Evolutionary conservation across 192 early-diverging fungal species (phyloP).

Genomic region (Spizellomyces sp.): DNA sequence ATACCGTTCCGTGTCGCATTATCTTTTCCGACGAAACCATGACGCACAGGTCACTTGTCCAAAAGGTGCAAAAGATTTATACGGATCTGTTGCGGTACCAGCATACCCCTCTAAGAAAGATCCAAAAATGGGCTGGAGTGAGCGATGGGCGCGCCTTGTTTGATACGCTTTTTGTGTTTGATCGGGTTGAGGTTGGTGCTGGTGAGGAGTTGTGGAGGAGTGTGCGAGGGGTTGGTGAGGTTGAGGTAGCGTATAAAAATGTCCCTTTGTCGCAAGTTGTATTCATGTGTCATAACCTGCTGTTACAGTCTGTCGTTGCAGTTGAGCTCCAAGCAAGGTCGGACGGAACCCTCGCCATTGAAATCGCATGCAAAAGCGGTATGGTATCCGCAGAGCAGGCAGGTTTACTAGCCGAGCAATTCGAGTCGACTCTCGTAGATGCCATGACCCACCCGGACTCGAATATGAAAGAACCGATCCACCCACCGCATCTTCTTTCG

Average conservation of each 20-base stretch:
- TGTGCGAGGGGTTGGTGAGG: background rate
- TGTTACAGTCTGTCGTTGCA: background rate
- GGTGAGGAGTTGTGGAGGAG: background rate
- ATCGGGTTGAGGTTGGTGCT: background rate
- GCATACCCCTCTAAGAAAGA: constrained; percentile 5
- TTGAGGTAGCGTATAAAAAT: background rate
- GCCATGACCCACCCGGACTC: background rate
- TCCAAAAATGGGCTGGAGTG: background rate
- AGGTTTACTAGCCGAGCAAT: constrained; percentile 4
- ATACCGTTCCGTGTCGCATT: constrained; percentile 19
- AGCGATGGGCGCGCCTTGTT: background rate
- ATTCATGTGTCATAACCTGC: background rate
- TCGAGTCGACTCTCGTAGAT: background rate
- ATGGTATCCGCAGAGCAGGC: constrained; percentile 6
- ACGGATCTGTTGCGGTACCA: constrained; percentile 7
- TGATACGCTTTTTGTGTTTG: constrained; percentile 18
- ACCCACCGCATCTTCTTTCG: constrained; percentile 2
- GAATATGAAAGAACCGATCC: background rate
- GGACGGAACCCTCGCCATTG: constrained; percentile 8
- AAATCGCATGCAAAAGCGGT: background rate
- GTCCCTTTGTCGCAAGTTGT: background rate
- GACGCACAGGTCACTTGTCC: background rate
- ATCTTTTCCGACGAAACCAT: background rate
- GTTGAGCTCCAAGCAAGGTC: background rate
- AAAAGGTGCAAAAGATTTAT: background rate